Conservation (phyloP, 768 basidiomycete genomes). For the Leccinum uliginosum region DNA sequence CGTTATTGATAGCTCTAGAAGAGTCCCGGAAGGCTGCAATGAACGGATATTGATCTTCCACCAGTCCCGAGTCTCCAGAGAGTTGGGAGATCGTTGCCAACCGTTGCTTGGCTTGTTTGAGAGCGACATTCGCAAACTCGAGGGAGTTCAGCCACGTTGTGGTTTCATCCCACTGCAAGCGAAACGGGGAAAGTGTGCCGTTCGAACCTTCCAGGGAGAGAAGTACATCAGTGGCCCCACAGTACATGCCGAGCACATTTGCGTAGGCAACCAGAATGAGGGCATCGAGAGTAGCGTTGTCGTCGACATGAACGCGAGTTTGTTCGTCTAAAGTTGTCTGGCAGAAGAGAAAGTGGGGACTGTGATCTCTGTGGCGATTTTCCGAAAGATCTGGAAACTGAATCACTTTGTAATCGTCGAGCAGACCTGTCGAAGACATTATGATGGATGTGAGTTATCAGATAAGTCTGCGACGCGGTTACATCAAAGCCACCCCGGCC, state of each 20-base stretch:
- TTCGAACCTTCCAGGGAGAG: conserved; percentile 12
- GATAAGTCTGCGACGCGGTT: conserved; percentile 5
- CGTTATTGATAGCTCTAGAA: neutral
- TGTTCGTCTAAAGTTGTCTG: conserved; percentile 2
- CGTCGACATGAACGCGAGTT: neutral
- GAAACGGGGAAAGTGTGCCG: conserved; percentile 6
- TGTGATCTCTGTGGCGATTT: conserved; percentile 7
- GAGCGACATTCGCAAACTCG: conserved; percentile 1
- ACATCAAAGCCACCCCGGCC: no score
- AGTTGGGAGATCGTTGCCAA: neutral
- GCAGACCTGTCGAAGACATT: neutral
- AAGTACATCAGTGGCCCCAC: conserved; percentile 17
- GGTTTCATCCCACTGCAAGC: conserved; percentile 15
- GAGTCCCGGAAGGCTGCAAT: conserved; percentile 16
- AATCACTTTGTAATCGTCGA: neutral
- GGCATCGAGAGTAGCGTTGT: conserved; percentile 4
- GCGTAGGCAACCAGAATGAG: conserved; percentile 20
- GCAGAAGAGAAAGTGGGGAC: neutral
- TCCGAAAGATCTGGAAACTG: conserved; percentile 22
- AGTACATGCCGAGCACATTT: conserved; percentile 22
- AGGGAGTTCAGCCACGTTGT: conserved; percentile 16
- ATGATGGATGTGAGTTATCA: conserved; percentile 2
- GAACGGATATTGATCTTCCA: conserved; percentile 6
- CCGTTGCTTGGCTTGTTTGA: conserved; percentile 1
- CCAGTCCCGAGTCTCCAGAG: neutral